phyloP scores from a whole-genome alignment of 805 yeast genomes.

The Saccharomycopsis sp. region DNA sequence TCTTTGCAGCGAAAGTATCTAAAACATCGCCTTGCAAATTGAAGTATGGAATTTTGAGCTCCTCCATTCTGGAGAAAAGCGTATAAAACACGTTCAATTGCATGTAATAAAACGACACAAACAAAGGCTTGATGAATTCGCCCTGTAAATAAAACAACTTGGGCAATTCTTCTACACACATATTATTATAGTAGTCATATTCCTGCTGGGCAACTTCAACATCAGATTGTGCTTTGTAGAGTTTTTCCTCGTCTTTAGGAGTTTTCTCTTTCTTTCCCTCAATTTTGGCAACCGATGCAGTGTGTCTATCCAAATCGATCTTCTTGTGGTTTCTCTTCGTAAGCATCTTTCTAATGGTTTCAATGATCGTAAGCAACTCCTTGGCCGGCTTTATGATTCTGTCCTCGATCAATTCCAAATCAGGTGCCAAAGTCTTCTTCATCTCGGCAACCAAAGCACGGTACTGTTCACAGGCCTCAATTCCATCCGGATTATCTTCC shows the following conservation, averaged over 20 bases:
- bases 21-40: slow-evolving; percentile 78
- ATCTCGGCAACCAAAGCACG: slow-evolving; percentile 81
- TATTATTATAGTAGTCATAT: slow-evolving; percentile 90
- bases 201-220: slow-evolving; percentile 90
- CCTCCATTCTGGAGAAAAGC: slow-evolving; percentile 84
- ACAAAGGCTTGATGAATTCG: slow-evolving; percentile 87
- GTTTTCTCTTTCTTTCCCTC: slow-evolving; percentile 79
- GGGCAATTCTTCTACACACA: slow-evolving; percentile 89
- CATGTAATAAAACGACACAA: slow-evolving; percentile 94
- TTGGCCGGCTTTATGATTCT: slow-evolving; percentile 89
- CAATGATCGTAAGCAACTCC: slow-evolving; percentile 77
- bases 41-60: slow-evolving; percentile 94
- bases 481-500: slow-evolving; percentile 96
- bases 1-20: slow-evolving; percentile 70
- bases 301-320: slow-evolving; percentile 84
- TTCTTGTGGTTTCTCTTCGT: slow-evolving; percentile 93
- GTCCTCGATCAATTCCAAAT: slow-evolving; percentile 83
- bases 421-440: slow-evolving; percentile 84
- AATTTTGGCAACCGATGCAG: slow-evolving; percentile 58
- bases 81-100: slow-evolving; percentile 96
- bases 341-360: slow-evolving; percentile 85
- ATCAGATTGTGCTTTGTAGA: slow-evolving; percentile 86
- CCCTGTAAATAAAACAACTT: slow-evolving; percentile 81
- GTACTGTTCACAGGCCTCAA: slow-evolving; percentile 89
- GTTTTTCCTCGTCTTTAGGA: slow-evolving; percentile 83